These are phyloP conservation scores for Beauveria sp. DNA, from an alignment of 2,329 filamentous ascomycete species.

Conservation along the genomic window DNA sequence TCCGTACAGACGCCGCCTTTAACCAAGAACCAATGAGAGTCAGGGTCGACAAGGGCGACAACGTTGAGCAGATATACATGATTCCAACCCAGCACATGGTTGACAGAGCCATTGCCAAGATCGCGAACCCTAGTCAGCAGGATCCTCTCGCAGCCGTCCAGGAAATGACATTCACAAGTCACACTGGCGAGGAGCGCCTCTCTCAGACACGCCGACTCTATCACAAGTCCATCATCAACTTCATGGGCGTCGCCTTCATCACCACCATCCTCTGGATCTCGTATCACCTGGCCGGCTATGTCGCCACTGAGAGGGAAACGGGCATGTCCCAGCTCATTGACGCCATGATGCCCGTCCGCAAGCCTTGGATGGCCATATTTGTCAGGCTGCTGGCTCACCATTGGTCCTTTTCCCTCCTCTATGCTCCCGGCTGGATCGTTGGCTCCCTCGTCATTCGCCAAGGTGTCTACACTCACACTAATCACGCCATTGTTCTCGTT, in stretches of 20 bases:
- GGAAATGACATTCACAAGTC: constrained; percentile 70
- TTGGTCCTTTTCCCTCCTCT: constrained; percentile 70
- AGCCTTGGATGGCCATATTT: constrained; percentile 68
- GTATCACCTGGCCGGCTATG: constrained; percentile 80
- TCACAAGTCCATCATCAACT: constrained; percentile 64
- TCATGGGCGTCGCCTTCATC: constrained; percentile 72
- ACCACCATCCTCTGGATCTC: constrained; percentile 72
- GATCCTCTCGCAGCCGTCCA: constrained; percentile 32
- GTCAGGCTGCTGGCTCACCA: constrained; percentile 74
- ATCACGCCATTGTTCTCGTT: constrained; percentile 57
- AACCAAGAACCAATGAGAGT: constrained; percentile 49
- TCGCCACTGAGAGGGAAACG: constrained; percentile 76
- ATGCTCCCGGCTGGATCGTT: constrained; percentile 75
- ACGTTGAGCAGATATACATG: constrained; percentile 70
- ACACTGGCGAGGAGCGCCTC: constrained; percentile 59
- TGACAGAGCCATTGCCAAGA: constrained; percentile 60
- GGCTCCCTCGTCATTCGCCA: constrained; percentile 57
- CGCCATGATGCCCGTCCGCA: constrained; percentile 77
- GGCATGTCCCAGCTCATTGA: constrained; percentile 87
- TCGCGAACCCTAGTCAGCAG: constrained; percentile 36
- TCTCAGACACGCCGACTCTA: constrained; percentile 60
- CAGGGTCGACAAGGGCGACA: constrained; percentile 54
- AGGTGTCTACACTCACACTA: constrained; percentile 60
- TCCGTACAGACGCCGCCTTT: constrained; percentile 67
- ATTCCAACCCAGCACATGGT: constrained; percentile 74